Evolutionary conservation across 345 rosid species (phyloP).

Genomic region (Arabidopsis suecica): DNA sequence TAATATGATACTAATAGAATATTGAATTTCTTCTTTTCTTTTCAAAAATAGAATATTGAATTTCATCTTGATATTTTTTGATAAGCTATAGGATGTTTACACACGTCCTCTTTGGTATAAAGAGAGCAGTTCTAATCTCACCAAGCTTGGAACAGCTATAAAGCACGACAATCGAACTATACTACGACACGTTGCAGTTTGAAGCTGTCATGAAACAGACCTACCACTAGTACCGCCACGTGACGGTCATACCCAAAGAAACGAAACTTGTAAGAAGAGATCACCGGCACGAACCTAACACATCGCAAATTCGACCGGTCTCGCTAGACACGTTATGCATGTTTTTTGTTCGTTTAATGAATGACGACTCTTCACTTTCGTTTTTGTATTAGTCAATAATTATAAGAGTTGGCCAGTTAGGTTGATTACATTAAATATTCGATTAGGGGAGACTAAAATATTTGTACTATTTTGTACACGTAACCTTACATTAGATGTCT

Average conservation of each 20-base stretch:
- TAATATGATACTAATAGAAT: no score
- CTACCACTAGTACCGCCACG: constrained; percentile 38
- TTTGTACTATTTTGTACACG: constrained; percentile 19
- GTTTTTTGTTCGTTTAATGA: constrained; percentile 25
- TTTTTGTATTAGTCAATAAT: constrained; percentile 11
- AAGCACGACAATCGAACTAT: constrained; percentile 34
- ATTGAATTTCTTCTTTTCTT: no score
- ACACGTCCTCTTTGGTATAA: constrained; percentile 44
- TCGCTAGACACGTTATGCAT: constrained; percentile 44
- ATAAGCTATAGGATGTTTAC: constrained; percentile 30
- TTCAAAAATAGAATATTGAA: background rate
- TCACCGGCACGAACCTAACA: constrained; percentile 44
- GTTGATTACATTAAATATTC: constrained; percentile 33
- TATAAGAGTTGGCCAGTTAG: constrained; percentile 31
- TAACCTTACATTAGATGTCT: constrained; percentile 32
- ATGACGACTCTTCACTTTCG: constrained; percentile 13
- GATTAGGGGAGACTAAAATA: constrained; percentile 28
- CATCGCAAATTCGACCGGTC: constrained; percentile 33
- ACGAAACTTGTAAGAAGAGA: constrained; percentile 19
- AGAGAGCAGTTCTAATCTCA: constrained; percentile 33
- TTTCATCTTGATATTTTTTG: constrained; percentile 9
- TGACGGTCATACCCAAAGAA: constrained; percentile 17
- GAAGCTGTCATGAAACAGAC: constrained; percentile 42
- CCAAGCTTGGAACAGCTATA: constrained; percentile 40
- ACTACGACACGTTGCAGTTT: constrained; percentile 22